A percentile compares a stretch with the other conserved stretches of the same genome.
Conservation (phyloP, 305 asterid genomes). For the Rubia occidens region DNA sequence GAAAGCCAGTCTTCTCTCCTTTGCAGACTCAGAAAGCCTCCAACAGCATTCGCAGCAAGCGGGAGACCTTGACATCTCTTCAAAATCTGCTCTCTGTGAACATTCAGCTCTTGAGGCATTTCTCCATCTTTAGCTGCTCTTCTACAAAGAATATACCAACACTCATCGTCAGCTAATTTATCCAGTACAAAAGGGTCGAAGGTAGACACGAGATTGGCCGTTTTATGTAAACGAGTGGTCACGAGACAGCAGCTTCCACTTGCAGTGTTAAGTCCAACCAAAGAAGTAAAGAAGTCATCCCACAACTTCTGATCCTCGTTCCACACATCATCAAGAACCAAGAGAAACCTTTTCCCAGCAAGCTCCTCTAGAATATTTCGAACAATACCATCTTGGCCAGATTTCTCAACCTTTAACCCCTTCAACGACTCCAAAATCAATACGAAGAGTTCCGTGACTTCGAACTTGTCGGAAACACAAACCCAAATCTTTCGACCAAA, state of each 20-base stretch:
- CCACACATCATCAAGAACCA: background rate
- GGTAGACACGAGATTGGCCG: background rate
- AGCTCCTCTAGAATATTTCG: background rate
- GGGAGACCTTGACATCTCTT: conserved; percentile 11
- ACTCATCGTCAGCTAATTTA: background rate
- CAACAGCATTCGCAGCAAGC: conserved; percentile 7
- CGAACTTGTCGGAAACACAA: conserved; percentile 19
- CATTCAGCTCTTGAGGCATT: background rate
- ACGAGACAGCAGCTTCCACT: background rate
- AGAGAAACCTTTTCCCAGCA: background rate
- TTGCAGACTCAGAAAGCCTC: background rate
- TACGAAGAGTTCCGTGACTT: conserved; percentile 10
- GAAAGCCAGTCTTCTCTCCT: background rate
- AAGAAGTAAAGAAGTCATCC: background rate
- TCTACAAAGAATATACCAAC: background rate
- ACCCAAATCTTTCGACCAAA: conserved; percentile 23
- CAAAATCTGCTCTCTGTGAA: background rate
- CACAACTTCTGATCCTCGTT: background rate
- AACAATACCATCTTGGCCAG: background rate
- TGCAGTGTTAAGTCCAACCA: background rate
- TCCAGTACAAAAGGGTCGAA: background rate
- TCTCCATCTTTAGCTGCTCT: background rate
- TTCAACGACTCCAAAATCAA: conserved; percentile 13
- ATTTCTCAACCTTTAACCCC: background rate
- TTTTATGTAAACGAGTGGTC: background rate